Percentiles rank a stretch among this genome's conserved stretches.
Conservation (phyloP, 768 basidiomycete species). For the Lactifluus subvellereus region DNA sequence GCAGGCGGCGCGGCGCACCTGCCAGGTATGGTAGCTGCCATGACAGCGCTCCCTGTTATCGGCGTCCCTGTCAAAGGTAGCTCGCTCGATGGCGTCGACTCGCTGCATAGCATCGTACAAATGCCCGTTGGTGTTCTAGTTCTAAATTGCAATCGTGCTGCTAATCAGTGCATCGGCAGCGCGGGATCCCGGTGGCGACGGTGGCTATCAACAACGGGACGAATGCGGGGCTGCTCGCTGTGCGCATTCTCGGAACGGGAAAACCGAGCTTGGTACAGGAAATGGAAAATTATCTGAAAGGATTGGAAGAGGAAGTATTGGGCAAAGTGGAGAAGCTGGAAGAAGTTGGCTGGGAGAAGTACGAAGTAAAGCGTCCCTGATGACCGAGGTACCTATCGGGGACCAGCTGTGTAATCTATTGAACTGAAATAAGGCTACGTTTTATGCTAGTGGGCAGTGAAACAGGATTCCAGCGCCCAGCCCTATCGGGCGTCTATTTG, state of each 20-base stretch:
- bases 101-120: slow-evolving; percentile 95
- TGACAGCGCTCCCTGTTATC: slow-evolving; percentile 88
- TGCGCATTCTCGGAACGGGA: slow-evolving; percentile 79
- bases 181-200: slow-evolving; percentile 95
- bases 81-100: slow-evolving; percentile 90
- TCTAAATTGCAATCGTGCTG: background rate
- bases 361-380: slow-evolving; percentile 40
- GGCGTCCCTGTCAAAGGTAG: slow-evolving; percentile 98
- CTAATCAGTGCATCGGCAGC: slow-evolving; percentile 39
- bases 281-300: slow-evolving; percentile 70
- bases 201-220: slow-evolving; percentile 95
- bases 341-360: slow-evolving; percentile 81
- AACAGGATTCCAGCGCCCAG: too few species aligned
- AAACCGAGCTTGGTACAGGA: slow-evolving; percentile 56
- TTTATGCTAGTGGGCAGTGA: too few species aligned
- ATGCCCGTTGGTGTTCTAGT: slow-evolving; percentile 76
- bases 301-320: slow-evolving; percentile 69
- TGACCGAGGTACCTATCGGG: background rate
- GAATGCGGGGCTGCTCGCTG: slow-evolving; percentile 88
- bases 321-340: slow-evolving; percentile 71
- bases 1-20: slow-evolving; percentile 99
- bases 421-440: too few species aligned
- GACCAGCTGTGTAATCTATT: too few species aligned
- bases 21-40: slow-evolving; percentile 96
- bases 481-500: too few species aligned